These are phyloP conservation scores for Fusarium luffae DNA, from an alignment of 2,329 filamentous ascomycete genomes.

Conservation along the genomic window DNA sequence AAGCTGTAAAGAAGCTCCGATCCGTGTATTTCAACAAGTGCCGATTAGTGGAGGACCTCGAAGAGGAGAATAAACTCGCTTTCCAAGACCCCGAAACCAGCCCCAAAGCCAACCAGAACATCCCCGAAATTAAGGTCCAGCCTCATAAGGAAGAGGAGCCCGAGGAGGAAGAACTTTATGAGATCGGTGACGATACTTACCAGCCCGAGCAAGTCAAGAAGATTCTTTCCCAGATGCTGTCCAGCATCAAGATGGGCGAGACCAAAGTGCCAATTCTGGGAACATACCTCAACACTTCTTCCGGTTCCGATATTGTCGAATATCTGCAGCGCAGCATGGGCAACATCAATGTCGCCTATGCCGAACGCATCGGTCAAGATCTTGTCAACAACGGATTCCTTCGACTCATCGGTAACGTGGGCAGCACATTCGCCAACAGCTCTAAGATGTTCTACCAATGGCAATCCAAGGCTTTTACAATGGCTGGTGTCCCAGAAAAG, in stretches of 20 bases:
- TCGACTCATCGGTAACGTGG: constrained; percentile 91
- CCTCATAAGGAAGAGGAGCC: constrained; percentile 71
- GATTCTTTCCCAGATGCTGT: constrained; percentile 85
- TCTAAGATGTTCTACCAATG: constrained; percentile 98
- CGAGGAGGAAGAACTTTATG: constrained; percentile 85
- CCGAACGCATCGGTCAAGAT: constrained; percentile 95
- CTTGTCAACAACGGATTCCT: constrained; percentile 87
- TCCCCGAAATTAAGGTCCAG: constrained; percentile 90
- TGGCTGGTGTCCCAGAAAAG: constrained; percentile 89
- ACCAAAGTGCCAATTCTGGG: constrained; percentile 96
- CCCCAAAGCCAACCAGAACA: constrained; percentile 67
- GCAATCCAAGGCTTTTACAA: constrained; percentile 89
- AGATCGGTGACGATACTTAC: constrained; percentile 92
- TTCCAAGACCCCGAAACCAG: constrained; percentile 88
- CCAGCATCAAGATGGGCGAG: constrained; percentile 87
- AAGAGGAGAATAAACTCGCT: constrained; percentile 98
- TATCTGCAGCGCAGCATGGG: constrained; percentile 92
- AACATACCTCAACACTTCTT: constrained; percentile 92
- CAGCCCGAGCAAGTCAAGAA: constrained; percentile 89
- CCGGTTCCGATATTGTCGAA: constrained; percentile 92
- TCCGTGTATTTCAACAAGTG: constrained; percentile 99
- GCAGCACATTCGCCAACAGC: constrained; percentile 96
- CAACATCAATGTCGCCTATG: constrained; percentile 85
- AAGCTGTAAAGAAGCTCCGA: constrained; percentile 89
- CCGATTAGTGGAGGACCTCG: constrained; percentile 91